Evolutionary conservation across 805 yeast genomes (phyloP).

Genomic region (Wickerhamomyces sydowiorum): DNA sequence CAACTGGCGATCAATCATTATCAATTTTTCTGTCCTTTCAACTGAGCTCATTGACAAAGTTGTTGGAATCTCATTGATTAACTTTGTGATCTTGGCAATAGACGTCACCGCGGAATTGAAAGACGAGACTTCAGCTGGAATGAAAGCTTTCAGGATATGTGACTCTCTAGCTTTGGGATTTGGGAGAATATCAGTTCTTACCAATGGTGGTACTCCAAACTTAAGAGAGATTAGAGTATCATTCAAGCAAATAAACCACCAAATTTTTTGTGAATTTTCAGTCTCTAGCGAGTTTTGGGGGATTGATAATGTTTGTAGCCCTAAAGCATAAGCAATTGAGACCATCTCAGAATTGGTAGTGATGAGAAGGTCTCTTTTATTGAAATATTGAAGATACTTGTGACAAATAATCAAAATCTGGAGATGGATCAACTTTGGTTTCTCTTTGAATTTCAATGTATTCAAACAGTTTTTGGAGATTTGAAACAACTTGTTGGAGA

Average conservation of each 20-base stretch:
- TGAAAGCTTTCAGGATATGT: slow-evolving; percentile 17
- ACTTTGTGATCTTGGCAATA: slow-evolving; percentile 15
- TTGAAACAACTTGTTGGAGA: slow-evolving; percentile 11
- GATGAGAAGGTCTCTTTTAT: slow-evolving; percentile 10
- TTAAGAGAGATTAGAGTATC: slow-evolving; percentile 15
- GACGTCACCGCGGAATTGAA: slow-evolving; percentile 15
- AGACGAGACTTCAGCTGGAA: slow-evolving; percentile 15
- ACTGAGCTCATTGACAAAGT: slow-evolving; percentile 5
- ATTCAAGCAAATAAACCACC: slow-evolving; percentile 20
- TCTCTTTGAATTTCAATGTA: slow-evolving; percentile 13
- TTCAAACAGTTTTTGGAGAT: slow-evolving; percentile 13
- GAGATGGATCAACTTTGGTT: slow-evolving; percentile 12
- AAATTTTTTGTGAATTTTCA: slow-evolving; percentile 11
- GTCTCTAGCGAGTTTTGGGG: slow-evolving; percentile 15
- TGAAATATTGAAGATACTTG: slow-evolving; percentile 10
- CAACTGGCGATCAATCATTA: slow-evolving; percentile 16
- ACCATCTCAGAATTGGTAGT: slow-evolving; percentile 17
- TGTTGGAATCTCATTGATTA: slow-evolving; percentile 15
- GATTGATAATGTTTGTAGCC: slow-evolving; percentile 13
- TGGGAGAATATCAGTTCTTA: slow-evolving; percentile 10
- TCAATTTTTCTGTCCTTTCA: slow-evolving; percentile 13
- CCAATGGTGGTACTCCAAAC: slow-evolving; percentile 11
- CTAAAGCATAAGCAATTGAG: slow-evolving; percentile 17
- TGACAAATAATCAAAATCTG: slow-evolving; percentile 15
- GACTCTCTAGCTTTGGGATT: slow-evolving; percentile 9